A percentile compares a stretch with the other conserved stretches of the same genome.
Evolutionary conservation across 1,139 yeast species (phyloP).

Genomic region (Kodamaea alishanica): DNA sequence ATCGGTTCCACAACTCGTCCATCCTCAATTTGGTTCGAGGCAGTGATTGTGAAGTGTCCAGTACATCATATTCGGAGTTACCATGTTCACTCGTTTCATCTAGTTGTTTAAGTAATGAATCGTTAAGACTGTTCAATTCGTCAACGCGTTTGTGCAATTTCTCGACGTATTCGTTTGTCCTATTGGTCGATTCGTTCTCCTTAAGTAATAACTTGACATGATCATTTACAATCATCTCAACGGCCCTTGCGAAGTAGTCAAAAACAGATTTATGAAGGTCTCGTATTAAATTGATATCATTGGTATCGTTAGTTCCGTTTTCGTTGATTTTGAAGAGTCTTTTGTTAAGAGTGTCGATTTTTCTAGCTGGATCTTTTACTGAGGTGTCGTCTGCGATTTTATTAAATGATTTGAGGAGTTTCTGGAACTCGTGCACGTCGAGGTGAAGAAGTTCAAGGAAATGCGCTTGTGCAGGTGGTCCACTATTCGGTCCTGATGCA

Average conservation of each 20-base stretch:
- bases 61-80: conserved; percentile 8
- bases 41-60: conserved; percentile 11
- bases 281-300: conserved; percentile 31
- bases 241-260: conserved; percentile 57
- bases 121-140: conserved; percentile 27
- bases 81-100: conserved; percentile 9
- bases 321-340: conserved; percentile 16
- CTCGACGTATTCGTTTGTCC: conserved; percentile 22
- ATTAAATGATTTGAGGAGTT: conserved; percentile 45
- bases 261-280: conserved; percentile 54
- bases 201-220: conserved; percentile 46
- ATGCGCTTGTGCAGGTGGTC: too few relatives aligned
- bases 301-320: conserved; percentile 14
- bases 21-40: conserved; percentile 48
- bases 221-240: conserved; percentile 54
- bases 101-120: conserved; percentile 20
- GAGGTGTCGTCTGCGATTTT: conserved; percentile 59
- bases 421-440: conserved; percentile 39
- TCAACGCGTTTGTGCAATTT: conserved; percentile 31
- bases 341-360: conserved; percentile 38
- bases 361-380: conserved; percentile 52
- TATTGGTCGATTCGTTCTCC: conserved; percentile 21
- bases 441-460: conserved; percentile 5
- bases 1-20: conserved; percentile 58
- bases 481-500: too few relatives aligned